A percentile compares a stretch with the other conserved stretches of the same genome.
Conservation (phyloP, 345 rosid genomes). For the Syzygium jambos region DNA sequence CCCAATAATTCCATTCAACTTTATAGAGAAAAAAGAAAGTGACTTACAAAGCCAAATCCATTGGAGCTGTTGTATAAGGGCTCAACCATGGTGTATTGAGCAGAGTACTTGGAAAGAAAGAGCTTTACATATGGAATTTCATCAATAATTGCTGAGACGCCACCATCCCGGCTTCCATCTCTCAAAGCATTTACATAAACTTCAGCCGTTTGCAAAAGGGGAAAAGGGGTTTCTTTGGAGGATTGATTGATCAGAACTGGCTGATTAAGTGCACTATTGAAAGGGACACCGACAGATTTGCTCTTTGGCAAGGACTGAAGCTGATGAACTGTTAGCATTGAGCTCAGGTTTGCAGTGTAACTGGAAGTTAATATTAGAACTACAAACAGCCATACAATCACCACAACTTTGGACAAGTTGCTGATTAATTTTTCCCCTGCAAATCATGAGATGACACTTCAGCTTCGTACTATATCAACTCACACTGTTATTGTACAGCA, state of each 20-base stretch:
- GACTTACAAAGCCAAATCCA: conserved; percentile 28
- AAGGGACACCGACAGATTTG: neutral
- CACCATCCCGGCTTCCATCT: conserved; percentile 6
- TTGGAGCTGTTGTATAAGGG: conserved; percentile 8
- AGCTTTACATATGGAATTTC: conserved; percentile 36
- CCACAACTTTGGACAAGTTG: conserved; percentile 33
- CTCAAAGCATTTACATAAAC: conserved; percentile 17
- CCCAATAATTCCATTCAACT: neutral
- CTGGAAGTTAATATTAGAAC: conserved; percentile 40
- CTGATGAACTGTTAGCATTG: conserved; percentile 32
- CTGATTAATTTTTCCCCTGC: conserved; percentile 37
- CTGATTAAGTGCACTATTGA: neutral
- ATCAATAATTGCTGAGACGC: conserved; percentile 18
- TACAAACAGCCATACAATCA: conserved; percentile 45
- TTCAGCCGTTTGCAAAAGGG: neutral
- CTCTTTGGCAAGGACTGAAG: conserved; percentile 9
- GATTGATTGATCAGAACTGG: neutral
- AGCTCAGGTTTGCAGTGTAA: conserved; percentile 45
- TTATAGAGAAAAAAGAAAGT: neutral
- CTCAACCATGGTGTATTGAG: conserved; percentile 15
- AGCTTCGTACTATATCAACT: neutral
- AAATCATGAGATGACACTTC: neutral
- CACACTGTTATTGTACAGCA: neutral
- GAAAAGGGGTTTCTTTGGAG: neutral
- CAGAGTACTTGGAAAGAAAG: conserved; percentile 25